phyloP scores from a whole-genome alignment of 306 rosid species.

The Purshia tridentata region DNA sequence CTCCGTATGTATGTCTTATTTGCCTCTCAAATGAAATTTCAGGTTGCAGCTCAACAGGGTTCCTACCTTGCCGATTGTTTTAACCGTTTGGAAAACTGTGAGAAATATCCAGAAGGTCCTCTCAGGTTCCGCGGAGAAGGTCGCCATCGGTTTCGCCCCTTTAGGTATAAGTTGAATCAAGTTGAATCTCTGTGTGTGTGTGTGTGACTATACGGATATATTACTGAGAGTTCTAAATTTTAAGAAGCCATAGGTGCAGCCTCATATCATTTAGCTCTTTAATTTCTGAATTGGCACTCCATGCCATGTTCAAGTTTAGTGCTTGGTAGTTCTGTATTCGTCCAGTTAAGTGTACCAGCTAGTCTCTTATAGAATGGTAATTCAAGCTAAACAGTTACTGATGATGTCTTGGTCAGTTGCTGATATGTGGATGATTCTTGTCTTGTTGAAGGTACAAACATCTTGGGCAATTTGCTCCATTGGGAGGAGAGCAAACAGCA shows the following conservation, averaged over 20 bases:
- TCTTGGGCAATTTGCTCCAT: constrained; percentile 95
- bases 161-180: constrained; percentile 56
- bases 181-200: background rate
- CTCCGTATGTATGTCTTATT: constrained; percentile 15
- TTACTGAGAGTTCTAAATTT: no score
- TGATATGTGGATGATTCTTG: constrained; percentile 6
- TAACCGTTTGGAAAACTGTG: constrained; percentile 78
- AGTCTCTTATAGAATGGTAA: no score
- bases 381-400: no score
- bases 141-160: constrained; percentile 89
- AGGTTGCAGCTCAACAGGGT: constrained; percentile 99
- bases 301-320: background rate
- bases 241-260: no score
- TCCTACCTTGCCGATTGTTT: constrained; percentile 78
- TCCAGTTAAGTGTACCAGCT: no score
- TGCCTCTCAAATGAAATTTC: constrained; percentile 25
- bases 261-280: background rate
- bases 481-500: constrained; percentile 98
- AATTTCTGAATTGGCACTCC: background rate
- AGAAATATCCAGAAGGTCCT: constrained; percentile 85
- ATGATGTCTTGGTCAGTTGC: background rate
- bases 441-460: constrained; percentile 75
- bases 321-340: background rate
- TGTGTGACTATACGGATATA: background rate
- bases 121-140: constrained; percentile 91